Percentiles rank a stretch among this genome's conserved stretches.
Evolutionary conservation across 805 yeast species (phyloP).

Genomic region (Ogataea trehalophila): DNA sequence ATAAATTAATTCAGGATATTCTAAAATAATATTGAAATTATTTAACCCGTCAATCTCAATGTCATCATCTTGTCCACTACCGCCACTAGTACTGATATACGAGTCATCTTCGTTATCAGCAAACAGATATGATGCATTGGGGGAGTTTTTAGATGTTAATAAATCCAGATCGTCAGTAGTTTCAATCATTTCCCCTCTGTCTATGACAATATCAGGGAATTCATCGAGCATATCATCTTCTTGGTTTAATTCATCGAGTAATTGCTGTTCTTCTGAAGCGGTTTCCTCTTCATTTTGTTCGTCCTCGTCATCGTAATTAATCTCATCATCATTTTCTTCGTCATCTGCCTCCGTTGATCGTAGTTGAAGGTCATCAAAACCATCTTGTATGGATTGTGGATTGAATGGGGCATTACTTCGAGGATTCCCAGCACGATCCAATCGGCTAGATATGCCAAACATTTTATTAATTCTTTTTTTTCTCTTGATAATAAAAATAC

Average conservation of each 20-base stretch:
- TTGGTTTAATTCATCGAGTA: background rate
- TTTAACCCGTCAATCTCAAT: slow-evolving; percentile 30
- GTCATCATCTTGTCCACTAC: slow-evolving; percentile 15
- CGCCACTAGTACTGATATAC: too few relatives aligned
- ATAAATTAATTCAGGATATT: slow-evolving; percentile 42
- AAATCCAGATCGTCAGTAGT: slow-evolving; percentile 27
- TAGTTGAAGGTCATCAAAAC: too few relatives aligned
- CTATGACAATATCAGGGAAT: slow-evolving; percentile 26
- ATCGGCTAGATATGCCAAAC: too few relatives aligned
- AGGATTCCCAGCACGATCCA: too few relatives aligned
- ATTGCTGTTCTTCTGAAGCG: background rate
- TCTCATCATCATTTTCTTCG: background rate
- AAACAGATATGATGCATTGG: slow-evolving; percentile 24
- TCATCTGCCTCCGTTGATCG: background rate
- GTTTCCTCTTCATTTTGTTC: background rate
- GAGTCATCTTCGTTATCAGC: slow-evolving; percentile 16
- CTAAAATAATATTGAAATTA: slow-evolving; percentile 30
- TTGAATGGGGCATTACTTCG: too few relatives aligned
- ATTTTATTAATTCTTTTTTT: too few relatives aligned
- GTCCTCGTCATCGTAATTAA: background rate
- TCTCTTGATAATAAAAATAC: too few relatives aligned
- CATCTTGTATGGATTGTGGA: too few relatives aligned
- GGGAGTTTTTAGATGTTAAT: slow-evolving; percentile 21
- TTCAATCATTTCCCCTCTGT: slow-evolving; percentile 29
- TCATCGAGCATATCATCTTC: slow-evolving; percentile 13